These are phyloP conservation scores for Phycomyces nitens DNA, from an alignment of 192 early-diverging fungal species.

Conservation along the genomic window DNA sequence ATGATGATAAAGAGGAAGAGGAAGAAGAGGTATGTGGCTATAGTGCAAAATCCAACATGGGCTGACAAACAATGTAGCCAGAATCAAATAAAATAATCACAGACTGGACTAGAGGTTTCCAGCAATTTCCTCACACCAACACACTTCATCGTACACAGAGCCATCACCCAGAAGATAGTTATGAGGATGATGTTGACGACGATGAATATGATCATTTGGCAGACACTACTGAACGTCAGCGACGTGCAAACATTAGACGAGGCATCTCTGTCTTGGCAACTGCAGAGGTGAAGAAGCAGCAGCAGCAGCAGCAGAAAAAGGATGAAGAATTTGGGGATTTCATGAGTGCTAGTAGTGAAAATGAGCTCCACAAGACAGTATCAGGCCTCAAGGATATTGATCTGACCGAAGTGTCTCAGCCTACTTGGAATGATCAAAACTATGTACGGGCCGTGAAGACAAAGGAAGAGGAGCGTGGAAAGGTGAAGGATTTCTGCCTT, in stretches of 20 bases:
- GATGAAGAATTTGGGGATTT: conserved; percentile 31
- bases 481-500: conserved; percentile 6
- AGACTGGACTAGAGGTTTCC: conserved; percentile 22
- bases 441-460: conserved; percentile 26
- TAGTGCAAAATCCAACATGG: background rate
- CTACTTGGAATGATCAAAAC: conserved; percentile 10
- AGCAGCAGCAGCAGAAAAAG: background rate
- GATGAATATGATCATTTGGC: conserved; percentile 24
- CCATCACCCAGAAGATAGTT: conserved; percentile 1
- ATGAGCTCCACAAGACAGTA: background rate
- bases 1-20: conserved; percentile 4
- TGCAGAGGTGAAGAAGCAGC: too few relatives aligned
- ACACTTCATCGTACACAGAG: conserved; percentile 11
- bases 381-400: background rate
- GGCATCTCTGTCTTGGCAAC: background rate
- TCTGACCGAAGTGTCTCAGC: background rate
- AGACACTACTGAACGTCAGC: conserved; percentile 21
- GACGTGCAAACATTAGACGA: conserved; percentile 19
- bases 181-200: conserved; percentile 7
- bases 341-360: conserved; percentile 18
- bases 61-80: background rate
- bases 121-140: conserved; percentile 7
- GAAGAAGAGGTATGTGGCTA: conserved; percentile 8
- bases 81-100: conserved; percentile 4
- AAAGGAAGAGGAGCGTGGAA: conserved; percentile 18